These are phyloP conservation scores for Gossypium rotundifolium DNA, from an alignment of 345 rosid species.

Conservation along the genomic window DNA sequence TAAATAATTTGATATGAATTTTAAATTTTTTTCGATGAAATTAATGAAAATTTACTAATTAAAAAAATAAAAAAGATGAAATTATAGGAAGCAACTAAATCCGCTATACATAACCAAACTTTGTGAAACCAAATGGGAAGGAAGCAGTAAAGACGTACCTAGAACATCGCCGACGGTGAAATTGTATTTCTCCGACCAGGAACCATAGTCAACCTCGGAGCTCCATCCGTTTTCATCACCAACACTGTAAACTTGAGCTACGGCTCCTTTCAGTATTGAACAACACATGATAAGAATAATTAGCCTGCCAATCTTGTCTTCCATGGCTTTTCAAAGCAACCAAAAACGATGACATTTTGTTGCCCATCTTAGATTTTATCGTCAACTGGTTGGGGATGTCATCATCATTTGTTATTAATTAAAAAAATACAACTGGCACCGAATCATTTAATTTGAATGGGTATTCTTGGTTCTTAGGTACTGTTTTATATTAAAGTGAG, in stretches of 20 bases:
- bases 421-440: not conserved
- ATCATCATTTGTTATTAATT: not conserved
- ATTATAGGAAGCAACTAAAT: too few species aligned
- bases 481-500: not conserved
- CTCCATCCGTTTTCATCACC: slow-evolving; percentile 41
- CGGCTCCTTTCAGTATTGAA: slow-evolving; percentile 11
- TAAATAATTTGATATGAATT: too few species aligned
- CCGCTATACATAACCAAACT: too few species aligned
- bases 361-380: not conserved
- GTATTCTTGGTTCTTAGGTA: not conserved
- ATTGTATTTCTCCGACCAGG: slow-evolving; percentile 41
- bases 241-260: slow-evolving; percentile 35
- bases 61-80: too few species aligned
- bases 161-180: slow-evolving; percentile 46
- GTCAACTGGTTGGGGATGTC: not conserved
- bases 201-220: slow-evolving; percentile 22
- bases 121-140: not conserved
- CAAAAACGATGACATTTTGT: not conserved
- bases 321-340: not conserved
- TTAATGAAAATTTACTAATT: too few species aligned
- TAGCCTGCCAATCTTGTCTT: not conserved
- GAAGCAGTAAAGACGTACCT: slow-evolving; percentile 21
- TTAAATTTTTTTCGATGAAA: too few species aligned
- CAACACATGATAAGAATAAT: not conserved
- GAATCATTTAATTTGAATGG: not conserved